Evolutionary conservation across 108 stramenopile species (phyloP), one percentile per base, ranked within the genome.

Genomic region (Cyclotella baltica): DNA sequence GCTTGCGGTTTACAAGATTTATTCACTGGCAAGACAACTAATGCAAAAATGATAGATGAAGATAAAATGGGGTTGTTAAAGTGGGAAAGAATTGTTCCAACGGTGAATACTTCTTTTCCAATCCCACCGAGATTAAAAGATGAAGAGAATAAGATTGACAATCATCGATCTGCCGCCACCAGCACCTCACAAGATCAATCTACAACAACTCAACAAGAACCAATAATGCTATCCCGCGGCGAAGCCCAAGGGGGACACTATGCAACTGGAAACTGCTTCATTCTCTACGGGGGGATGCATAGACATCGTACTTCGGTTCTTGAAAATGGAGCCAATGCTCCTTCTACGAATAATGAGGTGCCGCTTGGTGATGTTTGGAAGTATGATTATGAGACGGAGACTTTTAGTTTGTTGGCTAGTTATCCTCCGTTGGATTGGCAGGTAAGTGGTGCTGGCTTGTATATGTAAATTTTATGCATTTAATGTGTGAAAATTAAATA

Each of bases 281-380:
- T 84, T 29, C 58, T 84, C 16, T 75, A 84, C 34, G 83, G 83
- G 9, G 83, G 83, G 13, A 64, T 84, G 36, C 73, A 75, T 28
- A 43, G 69, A 35, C 28, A 36, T 33, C 58, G 46, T 28, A 19
- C 31, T 31, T 13, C 59, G 1, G 59, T 33, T 1, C 33, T 56
- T 5, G 59, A 63, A 38, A 33, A 50, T 20, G 70, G 30, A 19
- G 62, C 62, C 0, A 50, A 65, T 29, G 34, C 63, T 36, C 55
- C 65, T 11, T 50, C 69, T 0, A 11, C 55, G 1, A 23, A 37
- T 16, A 51, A 51, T 37, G 69, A 57, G 1, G 47, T 37, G 25
- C 55, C 36, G 0, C 37, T 85, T 19, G 84, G 84, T n/a, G 84
- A 85, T 46, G 84, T 85, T 20, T 85, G 84, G 84, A 76, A 62